These are phyloP conservation scores for Mycena vitilis DNA, from an alignment of 768 basidiomycete genomes.

Conservation along the genomic window DNA sequence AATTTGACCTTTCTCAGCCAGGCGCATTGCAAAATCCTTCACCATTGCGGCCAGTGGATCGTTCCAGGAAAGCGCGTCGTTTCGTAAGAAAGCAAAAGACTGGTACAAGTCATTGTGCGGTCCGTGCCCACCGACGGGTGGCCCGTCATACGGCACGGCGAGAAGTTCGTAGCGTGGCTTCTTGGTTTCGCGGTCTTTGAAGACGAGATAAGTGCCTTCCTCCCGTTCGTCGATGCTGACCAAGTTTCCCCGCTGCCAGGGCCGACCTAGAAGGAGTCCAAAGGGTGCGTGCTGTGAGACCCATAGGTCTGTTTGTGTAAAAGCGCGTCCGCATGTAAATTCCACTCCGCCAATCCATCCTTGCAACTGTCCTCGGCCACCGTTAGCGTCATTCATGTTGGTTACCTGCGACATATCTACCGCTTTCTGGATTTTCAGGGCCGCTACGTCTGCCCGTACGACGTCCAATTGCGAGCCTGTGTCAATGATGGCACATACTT, in stretches of 20 bases:
- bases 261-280: conserved; percentile 38
- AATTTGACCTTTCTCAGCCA: no score
- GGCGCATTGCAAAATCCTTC: no score
- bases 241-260: conserved; percentile 41
- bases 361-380: conserved; percentile 35
- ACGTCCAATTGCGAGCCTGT: conserved; percentile 44
- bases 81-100: neutral
- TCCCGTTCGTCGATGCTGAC: conserved; percentile 41
- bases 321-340: conserved; percentile 38
- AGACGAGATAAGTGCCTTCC: conserved; percentile 43
- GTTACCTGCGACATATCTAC: conserved; percentile 30
- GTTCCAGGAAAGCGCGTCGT: no score
- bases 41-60: no score
- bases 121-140: neutral
- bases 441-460: conserved; percentile 28
- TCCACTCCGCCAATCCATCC: conserved; percentile 39
- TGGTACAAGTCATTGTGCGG: neutral
- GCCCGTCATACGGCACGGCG: conserved; percentile 7
- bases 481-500: conserved; percentile 40
- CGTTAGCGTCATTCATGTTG: conserved; percentile 45
- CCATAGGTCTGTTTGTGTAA: conserved; percentile 38
- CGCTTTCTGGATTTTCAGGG: neutral
- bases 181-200: conserved; percentile 31
- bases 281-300: conserved; percentile 33
- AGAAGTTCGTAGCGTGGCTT: conserved; percentile 33